Evolutionary conservation across 2,329 filamentous ascomycete species (phyloP), one percentile per base, ranked within the genome.

Genomic region (Onygena corvina): DNA sequence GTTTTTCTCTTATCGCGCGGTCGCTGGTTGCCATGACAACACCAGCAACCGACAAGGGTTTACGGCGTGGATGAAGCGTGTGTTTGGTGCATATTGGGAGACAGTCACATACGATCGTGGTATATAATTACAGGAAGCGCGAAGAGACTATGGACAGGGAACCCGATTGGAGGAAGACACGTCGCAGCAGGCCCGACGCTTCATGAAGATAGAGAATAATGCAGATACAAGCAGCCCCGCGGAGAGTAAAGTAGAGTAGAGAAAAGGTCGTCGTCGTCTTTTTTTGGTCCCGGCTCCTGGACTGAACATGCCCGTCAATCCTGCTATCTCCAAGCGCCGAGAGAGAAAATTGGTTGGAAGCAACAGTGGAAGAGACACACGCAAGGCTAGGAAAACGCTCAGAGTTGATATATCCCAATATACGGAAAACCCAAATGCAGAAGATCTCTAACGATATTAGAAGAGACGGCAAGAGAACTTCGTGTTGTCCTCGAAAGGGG

Each of bases 21-120:
- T 14, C 34, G 16, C 21, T 51, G 29, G 50, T 52, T 52, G 50
- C 50, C 50, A 52, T 49, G 50, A 40, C 35, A n/a, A 40, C 35
- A 5, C 9, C 18, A 21, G 3, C 29, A 8, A 4, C 3, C 3
- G 29, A 31, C 9, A 11, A 31, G n/a, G n/a, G n/a, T n/a, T n/a
- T n/a, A n/a, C n/a, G n/a, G n/a, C n/a, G n/a, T n/a, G n/a, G n/a
- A n/a, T n/a, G n/a, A n/a, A n/a, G n/a, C n/a, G n/a, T n/a, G n/a
- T n/a, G n/a, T n/a, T n/a, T n/a, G n/a, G n/a, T n/a, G n/a, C n/a
- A n/a, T n/a, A n/a, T n/a, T 23, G 18, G 35, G 20, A 40, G 18
- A 23, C 7, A 5, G 4, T 8, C 18, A 40, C n/a, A 12, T 20
- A 27, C 14, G 38, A 20, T 23, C 3, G 27, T 36, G 34, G 9